These are phyloP conservation scores for Trypanosoma scelopori DNA, from an alignment of 208 protist species.

Conservation along the genomic window DNA sequence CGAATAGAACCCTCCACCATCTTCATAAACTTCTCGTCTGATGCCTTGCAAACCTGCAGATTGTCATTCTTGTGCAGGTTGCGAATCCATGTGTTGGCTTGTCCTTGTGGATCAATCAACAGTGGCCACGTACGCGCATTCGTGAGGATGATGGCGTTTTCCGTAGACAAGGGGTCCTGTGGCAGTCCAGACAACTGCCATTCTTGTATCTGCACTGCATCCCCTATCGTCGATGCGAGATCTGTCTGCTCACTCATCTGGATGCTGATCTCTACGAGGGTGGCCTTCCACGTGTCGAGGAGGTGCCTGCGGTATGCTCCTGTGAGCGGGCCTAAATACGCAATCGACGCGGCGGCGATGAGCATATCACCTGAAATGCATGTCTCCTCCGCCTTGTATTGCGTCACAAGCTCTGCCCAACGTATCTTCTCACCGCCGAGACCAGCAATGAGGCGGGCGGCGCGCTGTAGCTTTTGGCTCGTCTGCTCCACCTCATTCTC, in stretches of 20 bases:
- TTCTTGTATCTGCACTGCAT: conserved; percentile 95
- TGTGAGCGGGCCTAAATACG: conserved; percentile 97
- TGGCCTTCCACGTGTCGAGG: conserved; percentile 73
- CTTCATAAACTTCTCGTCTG: conserved; percentile 94
- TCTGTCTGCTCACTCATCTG: conserved; percentile 66
- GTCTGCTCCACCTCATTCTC: conserved; percentile 94
- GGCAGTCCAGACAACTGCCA: conserved; percentile 97
- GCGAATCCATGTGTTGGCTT: conserved; percentile 97
- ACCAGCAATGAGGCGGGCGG: conserved; percentile 94
- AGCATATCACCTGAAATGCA: conserved; percentile 95
- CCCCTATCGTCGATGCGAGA: conserved; percentile 90
- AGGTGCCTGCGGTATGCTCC: conserved; percentile 89
- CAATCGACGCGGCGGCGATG: conserved; percentile 93
- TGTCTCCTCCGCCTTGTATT: conserved; percentile 84
- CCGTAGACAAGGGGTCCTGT: conserved; percentile 93
- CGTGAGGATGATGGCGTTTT: conserved; percentile 97
- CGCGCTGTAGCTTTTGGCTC: conserved; percentile 93
- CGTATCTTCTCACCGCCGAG: conserved; percentile 96
- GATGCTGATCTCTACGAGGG: conserved; percentile 60
- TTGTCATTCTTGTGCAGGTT: conserved; percentile 93
- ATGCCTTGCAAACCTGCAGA: conserved; percentile 96
- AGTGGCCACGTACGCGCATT: conserved; percentile 96
- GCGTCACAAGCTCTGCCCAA: conserved; percentile 86
- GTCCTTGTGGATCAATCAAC: conserved; percentile 98
- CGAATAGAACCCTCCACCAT: conserved; percentile 95